Base-by-base conservation (phyloP, 2,329 filamentous ascomycete genomes). In the Colletotrichum spaethianum region DNA sequence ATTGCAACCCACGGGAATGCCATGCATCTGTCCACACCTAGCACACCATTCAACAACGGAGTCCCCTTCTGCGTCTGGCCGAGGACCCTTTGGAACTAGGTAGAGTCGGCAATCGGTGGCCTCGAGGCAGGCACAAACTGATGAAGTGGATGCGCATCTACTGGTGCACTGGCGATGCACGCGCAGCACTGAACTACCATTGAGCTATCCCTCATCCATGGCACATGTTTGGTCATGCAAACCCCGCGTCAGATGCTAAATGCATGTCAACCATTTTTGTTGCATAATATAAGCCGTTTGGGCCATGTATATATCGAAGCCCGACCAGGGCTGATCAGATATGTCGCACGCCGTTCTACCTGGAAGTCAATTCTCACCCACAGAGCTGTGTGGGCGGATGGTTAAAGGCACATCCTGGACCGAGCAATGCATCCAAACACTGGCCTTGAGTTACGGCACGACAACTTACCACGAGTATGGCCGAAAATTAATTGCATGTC, bases 401-500 rank as follows among this genome's bases (percentile, higher is more conserved):
- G n/a, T n/a, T 18, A 20, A 46, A 31, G 26, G 59, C n/a, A 8
- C 28, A 23, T 23, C 26, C 40, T 46, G 42, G 42, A 9, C 14
- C 2, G 31, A 20, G 59, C n/a, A 33, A 48, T 48, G 59, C 59
- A 28, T 61, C 59, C 59, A 48, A 61, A 48, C 28, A 36, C 59
- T 12, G 28, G 44, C 42, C 38, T 61, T 61, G 59, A 28, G 42
- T 48, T 61, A 33, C 59, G 44, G 59, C 59, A 61, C 40, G 28
- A 61, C 59, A 61, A 42, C 28, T 61, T 46, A 36, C 59, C 42
- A 28, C 20, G 28, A 61, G 59, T 48, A 44, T 61, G 42, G 42
- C 28, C 59, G 59, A 46, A 61, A 48, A 46, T 48, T 26, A 48
- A 44, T 36, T 61, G 12, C 42, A 46, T 61, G 59, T 61, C 59